phyloP scores from a whole-genome alignment of 2,329 filamentous ascomycete genomes.

The Fusarium pilosicola region DNA sequence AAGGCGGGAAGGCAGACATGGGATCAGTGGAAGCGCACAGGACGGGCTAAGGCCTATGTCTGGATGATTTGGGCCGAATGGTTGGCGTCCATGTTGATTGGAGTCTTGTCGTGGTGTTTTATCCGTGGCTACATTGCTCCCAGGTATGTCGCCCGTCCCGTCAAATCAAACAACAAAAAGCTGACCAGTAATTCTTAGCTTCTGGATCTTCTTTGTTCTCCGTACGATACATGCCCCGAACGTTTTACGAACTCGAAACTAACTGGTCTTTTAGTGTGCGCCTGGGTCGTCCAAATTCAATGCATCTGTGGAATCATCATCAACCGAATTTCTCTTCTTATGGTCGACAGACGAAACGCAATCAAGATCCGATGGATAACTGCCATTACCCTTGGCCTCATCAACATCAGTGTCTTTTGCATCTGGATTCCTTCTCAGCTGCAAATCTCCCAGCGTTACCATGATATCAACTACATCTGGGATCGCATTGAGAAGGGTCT shows the following conservation, averaged over 20 bases:
- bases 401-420: slow-evolving; percentile 35
- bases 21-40: slow-evolving; percentile 26
- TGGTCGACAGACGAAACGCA: slow-evolving; percentile 21
- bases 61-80: slow-evolving; percentile 41
- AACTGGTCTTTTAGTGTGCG: slow-evolving; percentile 13
- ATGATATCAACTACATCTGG: slow-evolving; percentile 29
- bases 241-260: background rate
- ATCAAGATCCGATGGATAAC: slow-evolving; percentile 23
- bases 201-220: slow-evolving; percentile 35
- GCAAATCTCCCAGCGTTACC: slow-evolving; percentile 21
- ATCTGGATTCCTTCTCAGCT: slow-evolving; percentile 34
- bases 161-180: too few relatives aligned
- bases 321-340: slow-evolving; percentile 34
- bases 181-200: slow-evolving; percentile 11
- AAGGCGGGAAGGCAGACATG: slow-evolving; percentile 38
- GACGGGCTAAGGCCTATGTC: slow-evolving; percentile 27
- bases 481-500: slow-evolving; percentile 34
- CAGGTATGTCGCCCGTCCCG: slow-evolving; percentile 14
- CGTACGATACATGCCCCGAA: slow-evolving; percentile 4
- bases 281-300: slow-evolving; percentile 37
- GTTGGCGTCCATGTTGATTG: slow-evolving; percentile 30
- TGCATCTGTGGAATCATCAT: slow-evolving; percentile 40
- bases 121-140: slow-evolving; percentile 30
- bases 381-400: slow-evolving; percentile 14
- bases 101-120: slow-evolving; percentile 35